Base-by-base conservation (phyloP, 2,329 filamentous ascomycete species). In the Epicoccum sorghinum region DNA sequence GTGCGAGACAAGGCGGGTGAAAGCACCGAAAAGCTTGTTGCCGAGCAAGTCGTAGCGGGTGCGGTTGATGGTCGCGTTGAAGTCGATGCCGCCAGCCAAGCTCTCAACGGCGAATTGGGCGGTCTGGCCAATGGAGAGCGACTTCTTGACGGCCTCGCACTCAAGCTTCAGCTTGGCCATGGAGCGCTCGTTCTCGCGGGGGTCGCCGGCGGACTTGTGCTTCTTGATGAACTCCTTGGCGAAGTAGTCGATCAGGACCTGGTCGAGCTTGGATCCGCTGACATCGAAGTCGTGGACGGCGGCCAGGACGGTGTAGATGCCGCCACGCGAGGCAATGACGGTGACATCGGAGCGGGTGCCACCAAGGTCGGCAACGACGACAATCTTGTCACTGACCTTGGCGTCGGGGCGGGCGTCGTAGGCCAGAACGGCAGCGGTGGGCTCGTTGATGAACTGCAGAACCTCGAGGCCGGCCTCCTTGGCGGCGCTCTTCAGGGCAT, bases 171-270 rank as follows among this genome's bases (percentile, higher is more conserved):
- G 82, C 84, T 98, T 99, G 58, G 95, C 93, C 67, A 97, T 80
- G 68, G 89, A 89, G 68, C 88, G 88, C 50, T 88, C 82, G 73
- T 95, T 91, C 71, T 88, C 84, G 65, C 93, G 86, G 22, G 95
- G 95, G 76, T 98, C 95, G 53, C 64, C 68, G 2, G 60, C 72
- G 3, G 86, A 86, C 80, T 88, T 89, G 84, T 98, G 86, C 84
- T 96, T 96, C 86, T 99, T 98, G 72, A 95, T 85, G 80, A 99
- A 99, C 78, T 99, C 95, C 83, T 99, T 99, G 67, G 93, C 90
- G 67, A 98, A 97, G 82, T 97, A 89, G 75, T 99, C 93, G 74
- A 96, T 90, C 55, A 99, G 83, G 44, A 93, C 89, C 75, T 95
- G 85, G 80, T 99, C 95, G 52, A 99, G 83, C 63, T 92, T 87